Evolutionary conservation across 140 eudicot genomes (phyloP).

Genomic region (Flaveria floridana): DNA sequence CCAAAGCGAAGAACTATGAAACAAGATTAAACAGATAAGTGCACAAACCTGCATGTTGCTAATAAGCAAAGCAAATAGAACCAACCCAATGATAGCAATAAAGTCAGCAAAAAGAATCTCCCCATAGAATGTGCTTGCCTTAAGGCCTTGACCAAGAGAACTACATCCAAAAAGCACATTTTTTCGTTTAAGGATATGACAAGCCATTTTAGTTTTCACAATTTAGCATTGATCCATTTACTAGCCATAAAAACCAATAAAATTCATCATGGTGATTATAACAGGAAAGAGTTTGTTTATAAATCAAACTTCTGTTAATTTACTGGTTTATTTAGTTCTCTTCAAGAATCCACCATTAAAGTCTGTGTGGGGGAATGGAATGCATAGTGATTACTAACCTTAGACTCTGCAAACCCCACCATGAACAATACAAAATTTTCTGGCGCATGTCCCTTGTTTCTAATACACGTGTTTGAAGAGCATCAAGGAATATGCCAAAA

Average conservation of each 20-base stretch:
- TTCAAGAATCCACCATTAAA: not conserved
- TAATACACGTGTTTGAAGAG: conserved; percentile 56
- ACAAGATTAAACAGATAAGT: not conserved
- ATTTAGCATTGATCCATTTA: not conserved
- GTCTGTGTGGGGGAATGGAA: not conserved
- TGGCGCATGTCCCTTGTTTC: conserved; percentile 40
- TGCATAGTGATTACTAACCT: conserved; percentile 43
- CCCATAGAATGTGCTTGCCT: conserved; percentile 56
- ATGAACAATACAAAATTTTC: conserved; percentile 65
- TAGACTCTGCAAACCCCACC: conserved; percentile 85
- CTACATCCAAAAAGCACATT: conserved; percentile 32
- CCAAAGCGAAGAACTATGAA: not conserved
- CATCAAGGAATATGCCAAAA: conserved; percentile 74
- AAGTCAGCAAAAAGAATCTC: conserved; percentile 65
- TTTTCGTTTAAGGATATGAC: not conserved
- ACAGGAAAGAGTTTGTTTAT: not conserved
- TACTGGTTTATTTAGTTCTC: not conserved
- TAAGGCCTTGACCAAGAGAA: conserved; percentile 77
- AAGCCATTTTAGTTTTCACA: not conserved
- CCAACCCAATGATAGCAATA: conserved; percentile 61
- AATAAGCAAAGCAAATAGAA: conserved; percentile 68
- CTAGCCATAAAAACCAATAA: not conserved
- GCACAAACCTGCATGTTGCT: conserved; percentile 85
- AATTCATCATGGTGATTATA: not conserved
- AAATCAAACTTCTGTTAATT: not conserved